These are phyloP conservation scores for Pneumocystis carinii DNA, from an alignment of 1,139 yeast genomes.

Conservation along the genomic window DNA sequence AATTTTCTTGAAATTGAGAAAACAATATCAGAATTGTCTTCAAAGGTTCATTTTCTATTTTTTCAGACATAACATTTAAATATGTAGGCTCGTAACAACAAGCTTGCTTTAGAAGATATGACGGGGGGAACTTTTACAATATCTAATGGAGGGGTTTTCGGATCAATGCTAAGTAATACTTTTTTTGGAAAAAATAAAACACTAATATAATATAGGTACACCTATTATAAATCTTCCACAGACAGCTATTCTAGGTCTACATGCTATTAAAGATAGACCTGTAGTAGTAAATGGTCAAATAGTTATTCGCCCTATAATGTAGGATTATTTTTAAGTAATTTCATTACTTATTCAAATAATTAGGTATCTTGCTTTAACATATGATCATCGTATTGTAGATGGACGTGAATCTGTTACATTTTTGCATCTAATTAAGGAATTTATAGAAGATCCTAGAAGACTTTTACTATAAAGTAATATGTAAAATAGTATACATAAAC, in stretches of 20 bases:
- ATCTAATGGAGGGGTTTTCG: conserved; percentile 98
- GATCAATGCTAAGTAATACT: conserved; percentile 51
- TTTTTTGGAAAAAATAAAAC: background rate
- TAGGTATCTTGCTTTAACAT: conserved; percentile 72
- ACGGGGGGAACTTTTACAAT: conserved; percentile 98
- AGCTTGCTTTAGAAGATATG: conserved; percentile 95
- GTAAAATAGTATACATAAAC: background rate
- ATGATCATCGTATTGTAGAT: conserved; percentile 95
- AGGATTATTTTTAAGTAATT: background rate
- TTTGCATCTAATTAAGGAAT: conserved; percentile 89
- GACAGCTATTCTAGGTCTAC: conserved; percentile 94
- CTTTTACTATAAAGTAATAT: conserved; percentile 47
- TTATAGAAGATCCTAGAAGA: conserved; percentile 97
- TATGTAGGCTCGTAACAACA: conserved; percentile 71
- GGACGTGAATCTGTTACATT: conserved; percentile 98
- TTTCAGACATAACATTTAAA: background rate
- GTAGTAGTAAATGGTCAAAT: conserved; percentile 92
- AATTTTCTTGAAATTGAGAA: conserved; percentile 79
- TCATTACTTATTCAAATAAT: background rate
- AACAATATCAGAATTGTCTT: conserved; percentile 68
- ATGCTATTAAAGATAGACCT: conserved; percentile 95
- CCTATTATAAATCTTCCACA: conserved; percentile 98
- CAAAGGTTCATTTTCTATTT: conserved; percentile 29
- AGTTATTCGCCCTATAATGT: conserved; percentile 99
- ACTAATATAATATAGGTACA: conserved; percentile 40